Conservation (phyloP, 257 asterid genomes). For the Nicotiana sylvestris region DNA sequence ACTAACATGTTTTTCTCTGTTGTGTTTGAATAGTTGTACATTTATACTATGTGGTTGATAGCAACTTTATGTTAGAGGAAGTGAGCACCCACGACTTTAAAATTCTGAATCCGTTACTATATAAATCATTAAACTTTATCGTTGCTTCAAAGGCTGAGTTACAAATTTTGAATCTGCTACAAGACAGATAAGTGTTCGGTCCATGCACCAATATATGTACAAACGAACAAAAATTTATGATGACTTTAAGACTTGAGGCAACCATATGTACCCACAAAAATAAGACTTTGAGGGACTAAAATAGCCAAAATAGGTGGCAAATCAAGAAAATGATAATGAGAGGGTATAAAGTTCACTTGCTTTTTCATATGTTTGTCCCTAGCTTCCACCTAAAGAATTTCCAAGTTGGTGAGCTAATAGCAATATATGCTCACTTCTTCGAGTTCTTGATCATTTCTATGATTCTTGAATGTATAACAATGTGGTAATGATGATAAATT, state of each 20-base stretch:
- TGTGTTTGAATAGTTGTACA: no score
- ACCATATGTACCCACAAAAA: conserved; percentile 1
- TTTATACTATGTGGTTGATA: no score
- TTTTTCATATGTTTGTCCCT: conserved; percentile 28
- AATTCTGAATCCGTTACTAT: no score
- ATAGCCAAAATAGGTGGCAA: conserved; percentile 29
- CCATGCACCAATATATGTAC: not conserved
- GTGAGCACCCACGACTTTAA: no score
- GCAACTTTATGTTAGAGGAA: no score
- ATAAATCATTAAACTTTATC: no score
- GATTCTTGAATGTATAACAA: conserved; percentile 28
- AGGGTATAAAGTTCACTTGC: conserved; percentile 26
- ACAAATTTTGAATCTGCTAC: no score
- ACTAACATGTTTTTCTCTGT: no score
- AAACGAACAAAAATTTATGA: conserved; percentile 29
- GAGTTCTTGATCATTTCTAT: conserved; percentile 27
- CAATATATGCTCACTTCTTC: not conserved
- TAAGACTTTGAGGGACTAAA: conserved; percentile 13
- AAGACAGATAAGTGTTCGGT: no score
- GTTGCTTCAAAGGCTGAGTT: no score
- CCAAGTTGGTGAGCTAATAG: conserved; percentile 15
- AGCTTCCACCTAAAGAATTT: conserved; percentile 21
- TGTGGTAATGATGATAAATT: conserved; percentile 50
- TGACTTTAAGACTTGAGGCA: conserved; percentile 25
- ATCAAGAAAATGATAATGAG: conserved; percentile 29